Base-by-base conservation (phyloP, 345 rosid species). In the Eucalyptus guilfoylei region DNA sequence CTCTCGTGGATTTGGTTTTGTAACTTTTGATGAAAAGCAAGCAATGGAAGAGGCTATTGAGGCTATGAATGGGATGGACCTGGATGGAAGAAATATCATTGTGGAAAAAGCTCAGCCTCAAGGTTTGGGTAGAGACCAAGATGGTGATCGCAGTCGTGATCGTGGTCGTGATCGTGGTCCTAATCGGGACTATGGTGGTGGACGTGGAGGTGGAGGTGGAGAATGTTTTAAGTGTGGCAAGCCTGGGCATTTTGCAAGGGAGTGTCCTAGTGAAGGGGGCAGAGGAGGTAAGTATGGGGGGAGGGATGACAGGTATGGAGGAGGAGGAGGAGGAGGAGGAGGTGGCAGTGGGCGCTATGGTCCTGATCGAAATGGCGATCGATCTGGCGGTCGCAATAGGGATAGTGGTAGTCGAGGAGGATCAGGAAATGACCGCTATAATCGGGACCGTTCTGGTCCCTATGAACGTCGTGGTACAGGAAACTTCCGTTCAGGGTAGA, bases 1-100 rank as follows among this genome's bases (percentile, higher is more conserved):
- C 85, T 97, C 99, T 87, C 99, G 99, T 92, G 99, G 99, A 89
- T 97, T 96, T 91, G 99, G 99, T 40, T 97, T 97, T 93, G 97
- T 97, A 80, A 94, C 98, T 54, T 97, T 96, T 90, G 98, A 95
- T 91, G 97, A 96, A 88, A 95, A 94, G 86, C 91, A 89, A 42
- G 99, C 97, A 45, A 96, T 97, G 99, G 97, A 96, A 86, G 99
- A 97, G 55, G 99, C 99, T 85, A 97, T 97, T 90, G 94, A 94
- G 72, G 96, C 91, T 87, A 96, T 96, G 98, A 95, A 97, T 90
- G 99, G 99, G 37, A 92, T 96, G 95, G 99, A 96, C 91, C 93
- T 97, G 72, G 99, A 97, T 94, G 99, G 99, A 62, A 93, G 99
- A 85, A 93, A 91, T 85, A 97, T 97, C 86, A 97, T 97, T 87